Evolutionary conservation across 805 yeast genomes (phyloP).

Genomic region (Brettanomyces custersianus): DNA sequence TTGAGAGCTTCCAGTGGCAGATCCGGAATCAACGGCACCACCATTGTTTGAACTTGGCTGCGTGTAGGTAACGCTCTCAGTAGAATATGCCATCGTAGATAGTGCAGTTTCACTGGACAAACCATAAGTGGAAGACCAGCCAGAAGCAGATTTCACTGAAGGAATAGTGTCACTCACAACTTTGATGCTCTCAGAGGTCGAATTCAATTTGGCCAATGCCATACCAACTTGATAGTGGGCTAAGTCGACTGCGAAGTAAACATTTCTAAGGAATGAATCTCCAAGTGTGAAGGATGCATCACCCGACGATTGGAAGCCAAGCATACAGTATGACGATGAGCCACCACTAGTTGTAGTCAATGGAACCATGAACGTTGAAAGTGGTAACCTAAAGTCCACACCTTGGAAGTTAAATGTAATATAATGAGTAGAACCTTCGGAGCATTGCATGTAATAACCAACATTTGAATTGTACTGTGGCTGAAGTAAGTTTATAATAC

Average conservation of each 20-base stretch:
- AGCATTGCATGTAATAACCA: conserved; percentile 45
- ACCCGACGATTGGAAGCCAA: conserved; percentile 31
- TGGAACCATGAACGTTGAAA: conserved; percentile 19
- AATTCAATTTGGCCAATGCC: conserved; percentile 25
- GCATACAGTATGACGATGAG: conserved; percentile 30
- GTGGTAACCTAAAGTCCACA: conserved; percentile 41
- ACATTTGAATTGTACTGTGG: conserved; percentile 32
- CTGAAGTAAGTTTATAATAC: conserved; percentile 24
- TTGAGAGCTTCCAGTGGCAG: not conserved
- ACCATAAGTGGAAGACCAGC: conserved; percentile 33
- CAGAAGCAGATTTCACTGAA: conserved; percentile 37
- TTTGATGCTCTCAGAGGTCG: conserved; percentile 4
- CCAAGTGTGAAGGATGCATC: conserved; percentile 36
- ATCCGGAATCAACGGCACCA: not conserved
- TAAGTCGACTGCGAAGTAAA: conserved; percentile 48
- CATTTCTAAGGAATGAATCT: conserved; percentile 42
- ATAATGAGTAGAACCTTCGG: conserved; percentile 15
- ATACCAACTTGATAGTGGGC: conserved; percentile 35
- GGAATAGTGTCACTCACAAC: conserved; percentile 38
- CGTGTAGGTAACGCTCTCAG: not conserved
- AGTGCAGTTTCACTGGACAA: conserved; percentile 4
- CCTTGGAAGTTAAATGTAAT: conserved; percentile 53
- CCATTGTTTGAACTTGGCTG: not conserved
- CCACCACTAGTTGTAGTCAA: conserved; percentile 11
- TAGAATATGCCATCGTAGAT: not conserved